Percentiles rank a stretch among this genome's conserved stretches.
These are phyloP conservation scores for Aureobasidium sp. DNA, from an alignment of 2,329 filamentous ascomycete species.

Conservation along the genomic window DNA sequence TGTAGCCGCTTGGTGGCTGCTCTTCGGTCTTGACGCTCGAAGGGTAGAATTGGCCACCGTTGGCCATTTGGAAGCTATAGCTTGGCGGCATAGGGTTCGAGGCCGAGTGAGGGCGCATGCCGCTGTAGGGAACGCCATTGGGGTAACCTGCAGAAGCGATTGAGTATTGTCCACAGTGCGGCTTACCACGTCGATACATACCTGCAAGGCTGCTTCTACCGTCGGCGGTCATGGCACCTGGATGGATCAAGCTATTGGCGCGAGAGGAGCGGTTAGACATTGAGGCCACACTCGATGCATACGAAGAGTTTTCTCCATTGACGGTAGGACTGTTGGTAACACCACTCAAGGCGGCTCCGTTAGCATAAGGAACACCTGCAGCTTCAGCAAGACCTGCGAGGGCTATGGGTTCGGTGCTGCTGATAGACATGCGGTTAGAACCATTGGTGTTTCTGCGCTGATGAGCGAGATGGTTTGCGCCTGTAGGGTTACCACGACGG, in stretches of 20 bases:
- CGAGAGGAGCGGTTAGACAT: constrained; percentile 43
- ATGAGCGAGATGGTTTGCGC: constrained; percentile 88
- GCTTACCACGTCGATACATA: constrained; percentile 25
- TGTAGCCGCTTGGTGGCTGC: constrained; percentile 16
- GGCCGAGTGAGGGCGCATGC: constrained; percentile 21
- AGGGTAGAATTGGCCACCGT: constrained; percentile 26
- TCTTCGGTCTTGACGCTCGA: constrained; percentile 17
- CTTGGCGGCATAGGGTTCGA: constrained; percentile 27
- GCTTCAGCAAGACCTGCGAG: constrained; percentile 30
- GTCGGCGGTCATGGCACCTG: constrained; percentile 24
- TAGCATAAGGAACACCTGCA: constrained; percentile 24
- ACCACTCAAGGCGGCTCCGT: constrained; percentile 20
- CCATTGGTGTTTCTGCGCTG: constrained; percentile 41
- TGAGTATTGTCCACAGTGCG: constrained; percentile 24
- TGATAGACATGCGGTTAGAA: constrained; percentile 29
- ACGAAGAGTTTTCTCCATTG: constrained; percentile 28
- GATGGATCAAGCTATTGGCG: constrained; percentile 43
- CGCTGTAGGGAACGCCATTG: constrained; percentile 27
- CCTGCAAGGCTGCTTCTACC: constrained; percentile 17
- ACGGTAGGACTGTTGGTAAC: constrained; percentile 30
- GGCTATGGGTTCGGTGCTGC: constrained; percentile 31
- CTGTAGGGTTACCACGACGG: constrained; percentile 88
- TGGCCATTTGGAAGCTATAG: constrained; percentile 26
- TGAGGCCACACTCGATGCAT: constrained; percentile 32
- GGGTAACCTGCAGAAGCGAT: constrained; percentile 22